Percentiles rank a stretch among this genome's conserved stretches.
Conservation (phyloP, 2,329 filamentous ascomycete species). For the Alternaria ventricosa region DNA sequence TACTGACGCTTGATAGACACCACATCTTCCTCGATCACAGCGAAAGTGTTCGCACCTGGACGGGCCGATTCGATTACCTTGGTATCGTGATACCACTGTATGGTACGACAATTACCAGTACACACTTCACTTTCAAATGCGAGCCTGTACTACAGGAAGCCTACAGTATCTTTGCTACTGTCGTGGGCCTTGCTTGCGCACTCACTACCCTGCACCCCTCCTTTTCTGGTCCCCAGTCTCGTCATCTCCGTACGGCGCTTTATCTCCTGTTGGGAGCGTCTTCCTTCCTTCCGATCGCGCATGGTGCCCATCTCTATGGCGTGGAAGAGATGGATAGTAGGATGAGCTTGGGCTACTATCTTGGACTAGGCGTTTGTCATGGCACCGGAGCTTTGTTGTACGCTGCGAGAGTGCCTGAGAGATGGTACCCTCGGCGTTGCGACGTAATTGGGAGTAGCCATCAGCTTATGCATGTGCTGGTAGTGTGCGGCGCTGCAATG, state of each 20-base stretch:
- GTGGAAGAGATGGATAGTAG: constrained; percentile 42
- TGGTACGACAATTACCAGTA: constrained; percentile 82
- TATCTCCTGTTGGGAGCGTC: constrained; percentile 53
- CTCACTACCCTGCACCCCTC: constrained; percentile 45
- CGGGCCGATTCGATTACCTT: constrained; percentile 89
- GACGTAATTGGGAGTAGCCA: constrained; percentile 58
- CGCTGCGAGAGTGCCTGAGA: constrained; percentile 54
- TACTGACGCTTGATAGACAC: constrained; percentile 58
- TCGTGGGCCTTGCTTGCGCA: constrained; percentile 40
- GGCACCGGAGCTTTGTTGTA: constrained; percentile 21
- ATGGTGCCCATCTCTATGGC: constrained; percentile 44
- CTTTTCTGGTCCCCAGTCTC: constrained; percentile 30
- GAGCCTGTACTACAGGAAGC: constrained; percentile 33
- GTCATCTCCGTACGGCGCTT: constrained; percentile 50
- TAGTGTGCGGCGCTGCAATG: constrained; percentile 51
- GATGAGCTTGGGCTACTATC: constrained; percentile 51
- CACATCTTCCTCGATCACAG: constrained; percentile 86
- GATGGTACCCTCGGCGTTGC: constrained; percentile 51
- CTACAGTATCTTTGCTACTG: constrained; percentile 47
- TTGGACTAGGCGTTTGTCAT: constrained; percentile 51
- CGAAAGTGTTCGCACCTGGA: constrained; percentile 73
- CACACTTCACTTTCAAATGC: constrained; percentile 61
- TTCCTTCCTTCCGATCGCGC: constrained; percentile 51
- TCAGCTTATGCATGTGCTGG: constrained; percentile 58
- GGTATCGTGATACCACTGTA: constrained; percentile 75